These are phyloP conservation scores for Cynanchum wilfordii DNA, from an alignment of 257 asterid species.

Conservation along the genomic window DNA sequence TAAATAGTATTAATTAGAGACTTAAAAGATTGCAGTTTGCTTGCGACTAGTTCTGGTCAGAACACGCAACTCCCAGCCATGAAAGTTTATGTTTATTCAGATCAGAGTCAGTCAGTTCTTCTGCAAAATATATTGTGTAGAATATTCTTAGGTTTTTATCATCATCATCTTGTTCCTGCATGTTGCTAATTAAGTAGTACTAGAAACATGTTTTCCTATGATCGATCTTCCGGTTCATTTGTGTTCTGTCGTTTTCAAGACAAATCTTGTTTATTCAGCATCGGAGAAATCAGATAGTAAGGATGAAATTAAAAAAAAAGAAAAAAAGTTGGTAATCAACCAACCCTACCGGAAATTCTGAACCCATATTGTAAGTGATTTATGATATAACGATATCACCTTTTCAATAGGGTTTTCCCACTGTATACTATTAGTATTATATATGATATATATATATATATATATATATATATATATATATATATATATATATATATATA, in stretches of 20 bases:
- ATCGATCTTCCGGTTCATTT: background rate
- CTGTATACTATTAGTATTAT: too few relatives aligned
- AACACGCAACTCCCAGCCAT: background rate
- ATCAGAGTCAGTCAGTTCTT: background rate
- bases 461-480: too few relatives aligned
- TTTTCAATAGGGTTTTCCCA: too few relatives aligned
- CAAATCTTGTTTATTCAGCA: background rate
- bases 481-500: too few relatives aligned
- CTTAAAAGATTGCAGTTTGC: background rate
- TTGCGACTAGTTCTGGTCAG: background rate
- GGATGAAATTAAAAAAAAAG: background rate
- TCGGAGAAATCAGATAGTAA: background rate
- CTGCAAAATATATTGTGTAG: background rate
- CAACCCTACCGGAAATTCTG: background rate
- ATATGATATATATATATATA: too few relatives aligned
- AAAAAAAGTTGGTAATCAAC: slow-evolving; percentile 6
- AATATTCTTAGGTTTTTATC: too few relatives aligned
- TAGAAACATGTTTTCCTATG: background rate
- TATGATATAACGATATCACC: background rate
- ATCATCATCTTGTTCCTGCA: background rate
- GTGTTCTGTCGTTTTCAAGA: background rate
- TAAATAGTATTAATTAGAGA: background rate
- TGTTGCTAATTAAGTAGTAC: background rate
- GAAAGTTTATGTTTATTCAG: background rate
- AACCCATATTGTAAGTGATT: background rate